Evolutionary conservation across 73 alveolate genomes (phyloP).

Genomic region (Paramecium caudatum): DNA sequence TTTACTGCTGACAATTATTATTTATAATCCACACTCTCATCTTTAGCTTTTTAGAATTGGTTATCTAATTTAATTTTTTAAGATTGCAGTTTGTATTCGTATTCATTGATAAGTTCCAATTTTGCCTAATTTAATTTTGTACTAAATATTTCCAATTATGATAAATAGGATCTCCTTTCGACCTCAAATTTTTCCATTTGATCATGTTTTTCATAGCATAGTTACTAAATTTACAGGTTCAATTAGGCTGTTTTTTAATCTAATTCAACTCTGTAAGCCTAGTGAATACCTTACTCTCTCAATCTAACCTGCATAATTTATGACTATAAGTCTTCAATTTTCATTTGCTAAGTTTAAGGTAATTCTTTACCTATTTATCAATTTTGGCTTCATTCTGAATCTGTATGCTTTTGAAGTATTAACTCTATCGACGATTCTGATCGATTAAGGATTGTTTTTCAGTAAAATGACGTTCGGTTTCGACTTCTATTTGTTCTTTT

Average conservation of each 20-base stretch:
- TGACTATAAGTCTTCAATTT: slow-evolving; percentile 12
- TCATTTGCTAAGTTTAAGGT: background rate
- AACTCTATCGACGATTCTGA: slow-evolving; percentile 13
- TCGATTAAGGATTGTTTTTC: slow-evolving; percentile 57
- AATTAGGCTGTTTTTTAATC: background rate
- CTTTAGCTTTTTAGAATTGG: background rate
- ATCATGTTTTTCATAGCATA: background rate
- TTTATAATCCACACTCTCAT: background rate
- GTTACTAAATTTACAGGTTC: background rate
- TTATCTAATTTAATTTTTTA: slow-evolving; percentile 32
- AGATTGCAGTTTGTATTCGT: slow-evolving; percentile 28
- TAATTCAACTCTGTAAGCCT: background rate
- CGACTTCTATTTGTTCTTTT: background rate
- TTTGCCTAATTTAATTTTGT: slow-evolving; percentile 10
- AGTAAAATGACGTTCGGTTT: slow-evolving; percentile 3
- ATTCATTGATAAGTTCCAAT: background rate
- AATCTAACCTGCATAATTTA: background rate
- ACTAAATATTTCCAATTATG: slow-evolving; percentile 23
- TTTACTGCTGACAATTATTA: background rate
- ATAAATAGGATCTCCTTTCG: slow-evolving; percentile 56
- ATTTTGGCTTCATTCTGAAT: background rate
- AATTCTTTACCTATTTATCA: background rate
- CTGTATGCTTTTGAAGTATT: slow-evolving; percentile 16
- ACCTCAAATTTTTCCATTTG: background rate
- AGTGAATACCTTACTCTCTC: background rate